These are phyloP conservation scores for Tylopilus vinaceipallidus DNA, from an alignment of 768 basidiomycete genomes.

Conservation along the genomic window DNA sequence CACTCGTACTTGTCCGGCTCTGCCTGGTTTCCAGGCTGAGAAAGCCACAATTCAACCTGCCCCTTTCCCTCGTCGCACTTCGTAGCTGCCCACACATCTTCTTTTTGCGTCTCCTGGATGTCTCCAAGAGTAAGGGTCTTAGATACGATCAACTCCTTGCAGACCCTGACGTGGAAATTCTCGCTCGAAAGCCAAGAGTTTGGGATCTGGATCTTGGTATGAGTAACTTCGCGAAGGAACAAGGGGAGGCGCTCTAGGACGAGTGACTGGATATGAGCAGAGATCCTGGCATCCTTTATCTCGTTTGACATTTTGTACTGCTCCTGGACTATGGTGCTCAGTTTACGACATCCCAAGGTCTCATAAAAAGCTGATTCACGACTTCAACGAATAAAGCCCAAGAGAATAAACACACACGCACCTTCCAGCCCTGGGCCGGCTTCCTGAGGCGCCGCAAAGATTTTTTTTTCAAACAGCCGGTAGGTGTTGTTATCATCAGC, in stretches of 20 bases:
- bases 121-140: conserved; percentile 56
- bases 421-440: conserved; percentile 72
- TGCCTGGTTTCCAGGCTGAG: conserved; percentile 58
- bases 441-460: conserved; percentile 81
- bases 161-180: conserved; percentile 65
- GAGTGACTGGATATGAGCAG: conserved; percentile 49
- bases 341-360: conserved; percentile 56
- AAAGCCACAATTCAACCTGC: conserved; percentile 69
- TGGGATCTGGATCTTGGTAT: conserved; percentile 53
- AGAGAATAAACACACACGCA: conserved; percentile 21
- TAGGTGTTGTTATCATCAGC: conserved; percentile 80
- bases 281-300: conserved; percentile 42
- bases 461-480: conserved; percentile 66
- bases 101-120: conserved; percentile 44
- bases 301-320: conserved; percentile 60
- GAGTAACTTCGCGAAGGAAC: conserved; percentile 69
- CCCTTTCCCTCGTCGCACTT: conserved; percentile 44
- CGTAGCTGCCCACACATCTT: conserved; percentile 70
- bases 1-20: conserved; percentile 88
- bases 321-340: conserved; percentile 48
- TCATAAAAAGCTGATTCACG: conserved; percentile 58
- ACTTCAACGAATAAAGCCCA: not conserved
- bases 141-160: conserved; percentile 56
- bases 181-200: conserved; percentile 58
- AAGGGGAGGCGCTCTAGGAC: conserved; percentile 69